Evolutionary conservation across 2,329 filamentous ascomycete species (phyloP), one percentile per base, ranked within the genome.

Genomic region (Stagonosporopsis cucurbitacearum): DNA sequence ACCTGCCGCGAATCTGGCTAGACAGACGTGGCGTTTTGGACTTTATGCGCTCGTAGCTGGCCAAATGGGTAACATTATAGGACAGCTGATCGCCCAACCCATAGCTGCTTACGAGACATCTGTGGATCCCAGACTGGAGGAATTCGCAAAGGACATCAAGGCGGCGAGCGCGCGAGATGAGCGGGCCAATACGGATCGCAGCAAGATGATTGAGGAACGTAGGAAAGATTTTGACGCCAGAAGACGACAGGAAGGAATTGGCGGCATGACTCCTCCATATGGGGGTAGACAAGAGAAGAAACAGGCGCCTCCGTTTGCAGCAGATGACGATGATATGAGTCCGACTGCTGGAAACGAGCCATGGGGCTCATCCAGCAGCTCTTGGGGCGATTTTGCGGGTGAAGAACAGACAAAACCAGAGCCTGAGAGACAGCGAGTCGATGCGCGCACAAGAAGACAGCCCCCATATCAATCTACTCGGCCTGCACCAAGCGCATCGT

Each of bases 281-380:
- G 74, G 35, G 65, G 76, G 57, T 17, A 26, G 66, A 58, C 62
- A 67, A 54, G 35, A 51, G n/a, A 17, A 22, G 9, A 37, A 28
- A 13, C 52, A 55, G 22, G 54, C 64, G 60, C 43, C 51, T 52
- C 40, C 57, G 36, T 6, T 9, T 32, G 51, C 37, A 22, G 49
- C 32, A 5, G 69, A 64, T 20, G 75, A 79, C 50, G 78, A 80
- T 50, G 77, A 80, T 45, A 76, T 76, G 70, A 77, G 73, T 23
- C 78, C 79, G 2, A 79, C 76, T 2, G 68, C 76, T 9, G 76
- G 77, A 2, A 76, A 77, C 35, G 74, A 75, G 46, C 23, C 69
- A 6, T 73, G 73, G 63, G 58, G 62, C 17, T 39, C 54, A 2
- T 30, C 58, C 1, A 26, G 42, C 13, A 33, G 58, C 9, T 60